These are phyloP conservation scores for Trypanosoma cruzi DNA, from an alignment of 208 protist species.

Conservation along the genomic window DNA sequence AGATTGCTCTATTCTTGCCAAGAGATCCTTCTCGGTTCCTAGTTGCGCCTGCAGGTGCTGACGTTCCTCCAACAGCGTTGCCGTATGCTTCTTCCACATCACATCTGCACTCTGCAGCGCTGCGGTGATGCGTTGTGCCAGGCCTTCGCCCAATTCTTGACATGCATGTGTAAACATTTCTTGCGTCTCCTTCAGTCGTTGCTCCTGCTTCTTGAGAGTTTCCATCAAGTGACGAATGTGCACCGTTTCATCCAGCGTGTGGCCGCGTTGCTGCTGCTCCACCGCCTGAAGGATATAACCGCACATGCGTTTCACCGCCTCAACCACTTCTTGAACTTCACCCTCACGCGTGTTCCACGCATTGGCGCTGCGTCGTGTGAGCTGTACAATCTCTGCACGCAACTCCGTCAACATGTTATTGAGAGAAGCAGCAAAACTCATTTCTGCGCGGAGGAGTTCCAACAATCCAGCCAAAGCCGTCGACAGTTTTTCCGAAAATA, in stretches of 20 bases:
- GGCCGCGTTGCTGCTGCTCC: constrained; percentile 33
- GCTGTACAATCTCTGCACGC: constrained; percentile 51
- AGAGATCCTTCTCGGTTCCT: constrained; percentile 44
- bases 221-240: constrained; percentile 52
- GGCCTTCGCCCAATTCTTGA: constrained; percentile 40
- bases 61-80: constrained; percentile 42
- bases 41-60: constrained; percentile 44
- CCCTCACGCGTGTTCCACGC: constrained; percentile 30
- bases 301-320: constrained; percentile 37
- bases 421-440: constrained; percentile 47
- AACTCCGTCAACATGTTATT: constrained; percentile 48
- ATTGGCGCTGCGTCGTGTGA: constrained; percentile 39
- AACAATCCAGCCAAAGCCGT: constrained; percentile 40
- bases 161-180: constrained; percentile 52
- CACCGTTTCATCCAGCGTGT: constrained; percentile 38
- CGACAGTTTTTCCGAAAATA: constrained; percentile 49
- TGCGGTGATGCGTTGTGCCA: constrained; percentile 56
- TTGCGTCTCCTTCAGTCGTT: constrained; percentile 46
- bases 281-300: constrained; percentile 51
- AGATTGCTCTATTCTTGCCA: constrained; percentile 45
- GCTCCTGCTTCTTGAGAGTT: constrained; percentile 64
- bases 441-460: constrained; percentile 46
- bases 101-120: constrained; percentile 65
- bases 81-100: constrained; percentile 54
- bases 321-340: constrained; percentile 29